Evolutionary conservation across 768 basidiomycete genomes (phyloP), one percentile per base, ranked within the genome.

Genomic region (Mycena vitilis): DNA sequence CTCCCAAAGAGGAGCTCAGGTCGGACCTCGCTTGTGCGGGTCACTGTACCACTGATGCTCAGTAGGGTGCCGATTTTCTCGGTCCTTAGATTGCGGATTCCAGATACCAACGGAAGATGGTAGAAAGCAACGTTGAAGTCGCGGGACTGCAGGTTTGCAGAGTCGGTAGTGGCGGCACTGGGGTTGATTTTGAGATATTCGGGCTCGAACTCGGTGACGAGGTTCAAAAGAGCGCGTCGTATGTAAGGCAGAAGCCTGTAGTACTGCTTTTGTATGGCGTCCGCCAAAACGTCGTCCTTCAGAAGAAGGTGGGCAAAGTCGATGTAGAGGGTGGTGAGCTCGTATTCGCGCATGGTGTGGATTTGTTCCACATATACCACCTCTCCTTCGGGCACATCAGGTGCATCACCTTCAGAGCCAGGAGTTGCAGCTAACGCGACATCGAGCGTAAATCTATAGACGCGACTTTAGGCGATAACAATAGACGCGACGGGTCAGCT

Each of bases 81-180:
- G 51, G 96, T 98, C 73, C 92, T 86, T 38, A 99, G 83, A 73
- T 97, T 95, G 18, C 98, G 92, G 64, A 99, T 99, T 7, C 96
- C 95, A 53, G 94, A 95, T 16, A 96, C 94, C 44, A 99, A 84
- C 13, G 96, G 95, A 12, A 99, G 86, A 74, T 95, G 92, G 80
- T 98, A 96, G 78, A 99, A 98, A 4, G 97, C 96, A 63, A 99
- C 89, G 74, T 88, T 91, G 79, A 99, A 99, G 75, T 98, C 96
- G 63, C 98, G 91, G 1, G 95, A 93, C 74, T 93, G 91, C 7
- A 98, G 88, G 69, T 95, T 95, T 6, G 92, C 88, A 1, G 95
- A 94, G 73, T 95, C 92, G 18, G 92, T 91, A 5, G 91, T 89
- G 38, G 93, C 92, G n/a, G 94, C 90, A 5, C 93, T 92, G 2